phyloP scores from a whole-genome alignment of 2,329 filamentous ascomycete genomes.

The Colletotrichum tofieldiae region DNA sequence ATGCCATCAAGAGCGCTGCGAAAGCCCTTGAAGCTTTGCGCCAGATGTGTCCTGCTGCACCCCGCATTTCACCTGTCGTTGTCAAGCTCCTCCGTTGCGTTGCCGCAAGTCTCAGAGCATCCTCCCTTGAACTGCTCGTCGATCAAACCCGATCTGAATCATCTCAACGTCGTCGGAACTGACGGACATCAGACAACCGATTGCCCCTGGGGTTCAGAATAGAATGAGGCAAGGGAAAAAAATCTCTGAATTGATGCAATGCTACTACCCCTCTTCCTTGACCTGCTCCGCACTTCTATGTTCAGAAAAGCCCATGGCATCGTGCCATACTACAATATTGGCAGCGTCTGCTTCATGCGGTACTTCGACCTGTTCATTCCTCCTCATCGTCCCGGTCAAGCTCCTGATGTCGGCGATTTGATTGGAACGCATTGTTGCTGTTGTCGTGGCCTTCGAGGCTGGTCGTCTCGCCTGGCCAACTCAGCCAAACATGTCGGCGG shows the following conservation, averaged over 20 bases:
- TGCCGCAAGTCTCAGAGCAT: slow-evolving; percentile 22
- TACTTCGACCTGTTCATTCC: not conserved
- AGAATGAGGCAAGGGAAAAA: slow-evolving; percentile 5
- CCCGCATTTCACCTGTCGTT: slow-evolving; percentile 35
- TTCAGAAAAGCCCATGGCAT: not conserved
- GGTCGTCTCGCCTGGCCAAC: not conserved
- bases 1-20: not conserved
- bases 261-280: slow-evolving; percentile 17
- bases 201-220: slow-evolving; percentile 16
- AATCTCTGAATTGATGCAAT: slow-evolving; percentile 17
- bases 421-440: not conserved
- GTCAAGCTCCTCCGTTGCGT: slow-evolving; percentile 10
- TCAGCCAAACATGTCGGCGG: not conserved
- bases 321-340: not conserved
- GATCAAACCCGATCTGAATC: slow-evolving; percentile 43
- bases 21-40: slow-evolving; percentile 3
- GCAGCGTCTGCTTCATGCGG: not conserved
- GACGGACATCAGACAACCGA: slow-evolving; percentile 41
- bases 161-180: slow-evolving; percentile 39
- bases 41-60: slow-evolving; percentile 20
- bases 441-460: not conserved
- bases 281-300: not conserved
- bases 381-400: not conserved
- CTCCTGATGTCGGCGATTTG: not conserved
- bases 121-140: slow-evolving; percentile 27